Conservation (phyloP, 2,329 filamentous ascomycete genomes). For the Alternaria solani region DNA sequence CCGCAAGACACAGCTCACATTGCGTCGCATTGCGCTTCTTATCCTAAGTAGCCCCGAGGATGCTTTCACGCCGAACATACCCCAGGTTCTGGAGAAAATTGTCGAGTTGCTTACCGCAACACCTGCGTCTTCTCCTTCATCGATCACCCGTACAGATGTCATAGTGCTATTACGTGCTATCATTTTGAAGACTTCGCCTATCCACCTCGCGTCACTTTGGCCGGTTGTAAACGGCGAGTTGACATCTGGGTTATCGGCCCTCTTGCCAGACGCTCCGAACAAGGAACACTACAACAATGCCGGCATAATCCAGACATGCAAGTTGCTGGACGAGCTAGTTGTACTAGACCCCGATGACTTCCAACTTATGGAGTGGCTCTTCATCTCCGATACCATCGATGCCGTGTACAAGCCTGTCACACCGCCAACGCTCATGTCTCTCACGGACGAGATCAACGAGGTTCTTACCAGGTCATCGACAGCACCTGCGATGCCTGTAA, state of each 20-base stretch:
- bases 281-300: conserved; percentile 78
- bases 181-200: conserved; percentile 77
- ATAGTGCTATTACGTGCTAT: conserved; percentile 88
- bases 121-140: conserved; percentile 88
- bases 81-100: conserved; percentile 78
- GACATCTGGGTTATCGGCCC: conserved; percentile 77
- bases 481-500: conserved; percentile 7
- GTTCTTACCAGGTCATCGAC: conserved; percentile 59
- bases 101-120: conserved; percentile 87
- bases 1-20: conserved; percentile 86
- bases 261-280: conserved; percentile 73
- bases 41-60: conserved; percentile 80
- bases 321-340: conserved; percentile 88
- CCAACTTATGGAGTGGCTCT: conserved; percentile 97
- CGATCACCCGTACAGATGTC: conserved; percentile 84
- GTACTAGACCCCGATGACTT: conserved; percentile 92
- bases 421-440: conserved; percentile 72
- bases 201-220: conserved; percentile 87
- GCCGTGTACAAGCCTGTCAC: conserved; percentile 81
- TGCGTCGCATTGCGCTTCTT: conserved; percentile 81
- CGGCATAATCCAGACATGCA: conserved; percentile 88
- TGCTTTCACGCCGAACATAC: conserved; percentile 79
- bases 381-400: conserved; percentile 95
- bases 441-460: conserved; percentile 86
- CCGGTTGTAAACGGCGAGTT: conserved; percentile 88